Conservation (phyloP, 495 filamentous ascomycete genomes). For the Lindgomyces ingoldianus region DNA sequence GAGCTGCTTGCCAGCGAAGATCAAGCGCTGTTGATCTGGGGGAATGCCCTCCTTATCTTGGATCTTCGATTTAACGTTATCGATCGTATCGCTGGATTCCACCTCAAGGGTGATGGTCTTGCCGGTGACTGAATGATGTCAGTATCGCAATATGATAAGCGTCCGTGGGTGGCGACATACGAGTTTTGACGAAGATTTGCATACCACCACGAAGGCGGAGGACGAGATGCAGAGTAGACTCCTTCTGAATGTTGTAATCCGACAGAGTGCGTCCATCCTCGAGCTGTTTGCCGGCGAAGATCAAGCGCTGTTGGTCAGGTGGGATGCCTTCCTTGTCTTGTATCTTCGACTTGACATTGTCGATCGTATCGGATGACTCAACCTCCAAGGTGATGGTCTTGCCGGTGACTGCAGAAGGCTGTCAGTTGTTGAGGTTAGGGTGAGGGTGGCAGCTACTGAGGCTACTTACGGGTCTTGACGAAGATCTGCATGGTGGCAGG, state of each 20-base stretch:
- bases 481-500: conserved; percentile 85
- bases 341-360: conserved; percentile 99
- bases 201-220: conserved; percentile 98
- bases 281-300: conserved; percentile 97
- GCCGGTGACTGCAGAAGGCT: conserved; percentile 65
- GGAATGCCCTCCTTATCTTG: conserved; percentile 80
- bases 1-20: conserved; percentile 73
- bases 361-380: conserved; percentile 95
- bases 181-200: conserved; percentile 75
- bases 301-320: conserved; percentile 96
- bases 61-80: conserved; percentile 86
- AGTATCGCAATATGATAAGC: conserved; percentile 2
- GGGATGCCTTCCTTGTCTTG: conserved; percentile 99
- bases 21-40: conserved; percentile 74
- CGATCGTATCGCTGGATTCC: conserved; percentile 92
- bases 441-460: conserved; percentile 35
- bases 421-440: conserved; percentile 30
- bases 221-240: conserved; percentile 91
- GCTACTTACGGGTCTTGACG: conserved; percentile 86
- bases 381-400: conserved; percentile 99
- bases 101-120: conserved; percentile 99
- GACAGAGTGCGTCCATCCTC: conserved; percentile 95
- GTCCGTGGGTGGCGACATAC: conserved; percentile 46
- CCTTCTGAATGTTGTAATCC: conserved; percentile 99
- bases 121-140: conserved; percentile 65